Conservation (phyloP, 108 stramenopile species). For the Nitzschia palea region DNA sequence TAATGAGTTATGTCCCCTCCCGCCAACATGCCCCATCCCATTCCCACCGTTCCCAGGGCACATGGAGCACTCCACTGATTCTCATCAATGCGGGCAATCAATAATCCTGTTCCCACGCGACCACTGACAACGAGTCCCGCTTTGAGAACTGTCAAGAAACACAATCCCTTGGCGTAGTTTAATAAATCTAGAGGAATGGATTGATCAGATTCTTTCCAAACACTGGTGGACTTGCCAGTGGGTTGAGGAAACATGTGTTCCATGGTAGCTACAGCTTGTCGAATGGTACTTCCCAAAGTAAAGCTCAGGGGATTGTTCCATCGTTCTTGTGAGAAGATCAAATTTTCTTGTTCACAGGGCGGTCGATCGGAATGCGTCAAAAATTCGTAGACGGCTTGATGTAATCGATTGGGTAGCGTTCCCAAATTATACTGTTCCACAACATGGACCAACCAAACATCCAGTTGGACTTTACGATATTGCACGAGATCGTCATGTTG, state of each 20-base stretch:
- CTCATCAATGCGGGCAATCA: conserved; percentile 52
- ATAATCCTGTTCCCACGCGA: conserved; percentile 73
- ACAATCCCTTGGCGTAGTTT: conserved; percentile 65
- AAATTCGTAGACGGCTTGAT: conserved; percentile 41
- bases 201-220: conserved; percentile 35
- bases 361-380: conserved; percentile 36
- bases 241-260: conserved; percentile 40
- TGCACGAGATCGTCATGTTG: conserved; percentile 39
- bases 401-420: conserved; percentile 22
- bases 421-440: conserved; percentile 35
- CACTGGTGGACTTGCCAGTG: neutral
- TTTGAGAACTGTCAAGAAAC: conserved; percentile 80
- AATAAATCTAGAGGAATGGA: conserved; percentile 75
- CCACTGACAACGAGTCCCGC: conserved; percentile 72
- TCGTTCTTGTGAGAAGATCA: neutral
- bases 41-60: conserved; percentile 70
- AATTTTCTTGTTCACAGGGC: conserved; percentile 54
- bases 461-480: conserved; percentile 53
- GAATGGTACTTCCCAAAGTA: conserved; percentile 54
- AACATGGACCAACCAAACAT: conserved; percentile 61
- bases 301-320: conserved; percentile 58
- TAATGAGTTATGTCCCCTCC: conserved; percentile 85
- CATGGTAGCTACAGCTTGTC: conserved; percentile 56
- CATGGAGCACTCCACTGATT: conserved; percentile 64
- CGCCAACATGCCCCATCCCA: conserved; percentile 72